phyloP scores from a whole-genome alignment of 2,329 filamentous ascomycete genomes.

The Paecilomyces sp. region DNA sequence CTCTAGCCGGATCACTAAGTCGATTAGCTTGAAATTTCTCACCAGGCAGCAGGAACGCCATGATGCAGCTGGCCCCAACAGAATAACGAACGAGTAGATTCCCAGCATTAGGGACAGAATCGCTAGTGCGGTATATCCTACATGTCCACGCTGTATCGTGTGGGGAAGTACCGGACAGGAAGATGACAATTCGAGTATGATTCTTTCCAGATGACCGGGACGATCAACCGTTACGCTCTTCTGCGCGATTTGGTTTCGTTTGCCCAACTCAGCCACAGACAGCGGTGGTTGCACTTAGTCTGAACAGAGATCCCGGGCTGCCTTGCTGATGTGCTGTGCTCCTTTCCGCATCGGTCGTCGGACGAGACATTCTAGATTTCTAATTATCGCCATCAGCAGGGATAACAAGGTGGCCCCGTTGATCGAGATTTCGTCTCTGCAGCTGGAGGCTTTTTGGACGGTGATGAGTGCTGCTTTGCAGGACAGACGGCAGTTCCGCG shows the following conservation, averaged over 20 bases:
- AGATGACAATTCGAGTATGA: not conserved
- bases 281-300: not conserved
- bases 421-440: not conserved
- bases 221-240: not conserved
- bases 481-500: not conserved
- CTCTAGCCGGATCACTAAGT: not conserved
- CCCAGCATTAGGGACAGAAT: not conserved
- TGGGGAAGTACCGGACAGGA: not conserved
- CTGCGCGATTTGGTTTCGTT: not conserved
- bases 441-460: not conserved
- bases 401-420: not conserved
- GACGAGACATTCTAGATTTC: not conserved
- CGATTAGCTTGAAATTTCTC: not conserved
- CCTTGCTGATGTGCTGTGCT: not conserved
- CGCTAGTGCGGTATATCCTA: not conserved
- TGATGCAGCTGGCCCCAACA: not conserved
- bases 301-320: not conserved
- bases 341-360: not conserved
- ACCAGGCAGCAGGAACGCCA: not conserved
- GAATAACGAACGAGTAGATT: not conserved
- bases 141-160: not conserved
- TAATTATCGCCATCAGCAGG: not conserved
- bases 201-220: not conserved
- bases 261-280: not conserved
- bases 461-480: not conserved